Evolutionary conservation across 345 rosid genomes (phyloP), one percentile per base, ranked within the genome.

Genomic region (Salix caprea): DNA sequence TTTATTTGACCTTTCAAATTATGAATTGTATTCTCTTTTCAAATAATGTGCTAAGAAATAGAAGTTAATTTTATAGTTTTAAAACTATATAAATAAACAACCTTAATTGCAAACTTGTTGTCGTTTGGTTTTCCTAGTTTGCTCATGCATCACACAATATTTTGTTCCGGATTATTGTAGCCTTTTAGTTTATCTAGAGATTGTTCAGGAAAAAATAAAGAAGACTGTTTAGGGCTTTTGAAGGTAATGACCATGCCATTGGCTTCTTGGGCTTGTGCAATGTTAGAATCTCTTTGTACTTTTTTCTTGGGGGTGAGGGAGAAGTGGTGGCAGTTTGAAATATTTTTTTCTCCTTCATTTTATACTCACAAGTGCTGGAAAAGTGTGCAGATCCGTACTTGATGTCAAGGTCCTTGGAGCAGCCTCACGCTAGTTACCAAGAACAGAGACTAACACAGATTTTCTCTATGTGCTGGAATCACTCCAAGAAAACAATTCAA

Each of bases 301-400:
- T 46, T 39, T 19, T 56, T 2, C 10, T 5, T 24, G 18, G n/a
- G 28, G 42, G 21, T 28, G 52, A 15, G 18, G 6, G 61, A 26
- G 6, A 19, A 56, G n/a, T 62, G 65, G 60, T 74, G 64, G 62
- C 4, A 12, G 39, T 37, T 78, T 61, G 8, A 48, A 14, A 24
- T 70, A 21, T 21, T 71, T 1, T 23, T 21, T 9, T 36, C 77
- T 73, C 16, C 6, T 52, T 28, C 65, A 62, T 40, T n/a, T 44
- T 75, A 40, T 74, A 39, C 42, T 75, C 65, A 69, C 36, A 26
- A 48, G 24, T 32, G n/a, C 16, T 50, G n/a, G 50, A 42, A 26
- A 37, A 0, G 65, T 71, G 70, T 62, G 72, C 87, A 96, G 98
- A 86, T 96, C 75, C 98, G 93, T 30, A 30, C 32, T 30, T 30